Percentiles rank a stretch among this genome's conserved stretches.
These are phyloP conservation scores for Entomortierella chlamydospora DNA, from an alignment of 192 early-diverging fungal genomes.

Conservation along the genomic window DNA sequence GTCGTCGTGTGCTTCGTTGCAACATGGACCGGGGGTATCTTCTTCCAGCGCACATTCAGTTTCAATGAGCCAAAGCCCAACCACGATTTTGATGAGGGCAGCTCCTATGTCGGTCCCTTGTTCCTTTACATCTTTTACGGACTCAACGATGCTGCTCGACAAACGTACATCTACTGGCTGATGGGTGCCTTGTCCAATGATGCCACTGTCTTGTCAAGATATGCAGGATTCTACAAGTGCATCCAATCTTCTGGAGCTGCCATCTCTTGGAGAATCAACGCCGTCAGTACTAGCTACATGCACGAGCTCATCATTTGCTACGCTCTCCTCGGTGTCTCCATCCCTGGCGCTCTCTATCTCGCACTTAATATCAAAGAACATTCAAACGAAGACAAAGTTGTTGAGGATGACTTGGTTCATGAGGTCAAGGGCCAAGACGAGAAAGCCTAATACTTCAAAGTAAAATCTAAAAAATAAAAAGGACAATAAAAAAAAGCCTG, in stretches of 20 bases:
- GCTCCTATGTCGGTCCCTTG: slow-evolving; percentile 64
- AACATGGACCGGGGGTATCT: slow-evolving; percentile 69
- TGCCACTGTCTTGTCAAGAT: slow-evolving; percentile 72
- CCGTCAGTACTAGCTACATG: slow-evolving; percentile 33
- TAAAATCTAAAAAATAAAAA: no score
- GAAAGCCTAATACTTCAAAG: no score
- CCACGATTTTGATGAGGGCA: slow-evolving; percentile 57
- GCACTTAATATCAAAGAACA: slow-evolving; percentile 25
- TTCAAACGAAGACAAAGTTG: no score
- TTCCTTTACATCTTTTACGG: slow-evolving; percentile 81
- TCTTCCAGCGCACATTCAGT: slow-evolving; percentile 64
- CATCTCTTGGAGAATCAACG: slow-evolving; percentile 74
- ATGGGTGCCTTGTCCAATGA: slow-evolving; percentile 87
- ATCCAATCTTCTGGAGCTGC: slow-evolving; percentile 81
- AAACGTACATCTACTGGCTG: slow-evolving; percentile 78
- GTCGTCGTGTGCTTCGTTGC: slow-evolving; percentile 59
- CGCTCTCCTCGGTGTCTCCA: slow-evolving; percentile 14
- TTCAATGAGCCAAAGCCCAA: slow-evolving; percentile 11
- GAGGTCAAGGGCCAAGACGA: no score
- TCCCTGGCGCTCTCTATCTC: slow-evolving; percentile 27
- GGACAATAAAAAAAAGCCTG: no score
- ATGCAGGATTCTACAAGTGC: slow-evolving; percentile 89
- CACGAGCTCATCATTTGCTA: slow-evolving; percentile 41
- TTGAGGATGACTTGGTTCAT: no score
- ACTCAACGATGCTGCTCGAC: slow-evolving; percentile 81